phyloP scores from a whole-genome alignment of 2,329 filamentous ascomycete genomes.

The Claviceps sp. region DNA sequence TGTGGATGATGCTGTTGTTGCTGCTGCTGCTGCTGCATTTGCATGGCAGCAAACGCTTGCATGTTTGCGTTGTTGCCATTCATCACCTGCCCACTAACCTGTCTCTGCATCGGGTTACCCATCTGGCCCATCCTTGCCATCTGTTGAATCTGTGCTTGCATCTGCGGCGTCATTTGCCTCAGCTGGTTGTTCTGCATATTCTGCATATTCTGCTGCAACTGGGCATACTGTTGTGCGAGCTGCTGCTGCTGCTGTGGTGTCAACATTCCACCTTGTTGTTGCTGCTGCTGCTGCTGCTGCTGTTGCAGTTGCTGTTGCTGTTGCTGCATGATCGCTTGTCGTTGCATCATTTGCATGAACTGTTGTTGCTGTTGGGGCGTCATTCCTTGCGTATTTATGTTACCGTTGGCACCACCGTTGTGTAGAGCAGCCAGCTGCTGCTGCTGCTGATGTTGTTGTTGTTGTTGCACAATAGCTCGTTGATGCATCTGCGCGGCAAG shows the following conservation, averaged over 20 bases:
- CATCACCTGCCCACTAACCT: slow-evolving; percentile 27
- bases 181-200: slow-evolving; percentile 25
- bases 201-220: slow-evolving; percentile 28
- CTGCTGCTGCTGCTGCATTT: slow-evolving; percentile 22
- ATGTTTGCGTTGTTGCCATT: slow-evolving; percentile 25
- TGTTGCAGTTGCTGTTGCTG: slow-evolving; percentile 15
- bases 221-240: slow-evolving; percentile 29
- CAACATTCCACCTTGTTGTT: slow-evolving; percentile 25
- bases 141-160: slow-evolving; percentile 25
- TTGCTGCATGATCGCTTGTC: slow-evolving; percentile 26
- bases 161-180: slow-evolving; percentile 23
- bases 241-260: slow-evolving; percentile 28
- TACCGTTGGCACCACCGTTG: slow-evolving; percentile 21
- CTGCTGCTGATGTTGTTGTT: slow-evolving; percentile 35
- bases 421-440: slow-evolving; percentile 29
- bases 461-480: slow-evolving; percentile 30
- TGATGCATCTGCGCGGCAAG: slow-evolving; percentile 36
- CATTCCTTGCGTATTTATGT: slow-evolving; percentile 24
- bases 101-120: slow-evolving; percentile 25
- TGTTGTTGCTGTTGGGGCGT: slow-evolving; percentile 24
- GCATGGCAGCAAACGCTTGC: slow-evolving; percentile 26
- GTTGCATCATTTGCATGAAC: slow-evolving; percentile 25
- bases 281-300: slow-evolving; percentile 18
- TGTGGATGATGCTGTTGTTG: slow-evolving; percentile 13
- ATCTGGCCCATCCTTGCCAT: slow-evolving; percentile 24